Percentiles rank a stretch among this genome's conserved stretches.
Evolutionary conservation across 768 basidiomycete species (phyloP).

Genomic region (Lactarius akahatsu): DNA sequence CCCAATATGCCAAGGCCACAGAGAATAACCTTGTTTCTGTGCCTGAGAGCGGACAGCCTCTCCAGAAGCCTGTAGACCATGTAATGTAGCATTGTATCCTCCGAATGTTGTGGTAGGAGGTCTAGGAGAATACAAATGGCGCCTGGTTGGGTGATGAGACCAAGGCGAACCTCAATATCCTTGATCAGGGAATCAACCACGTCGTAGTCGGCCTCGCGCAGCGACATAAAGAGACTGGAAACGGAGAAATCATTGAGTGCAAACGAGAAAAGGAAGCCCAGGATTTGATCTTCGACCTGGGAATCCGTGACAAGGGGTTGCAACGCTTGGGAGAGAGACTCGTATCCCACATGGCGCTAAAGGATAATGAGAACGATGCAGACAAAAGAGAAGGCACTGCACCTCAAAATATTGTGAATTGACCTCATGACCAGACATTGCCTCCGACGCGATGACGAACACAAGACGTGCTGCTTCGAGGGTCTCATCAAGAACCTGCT

Average conservation of each 20-base stretch:
- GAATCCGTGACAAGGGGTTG: slow-evolving; percentile 49
- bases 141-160: slow-evolving; percentile 55
- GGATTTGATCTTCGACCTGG: slow-evolving; percentile 49
- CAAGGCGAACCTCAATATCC: slow-evolving; percentile 41
- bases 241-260: slow-evolving; percentile 64
- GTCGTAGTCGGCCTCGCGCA: slow-evolving; percentile 44
- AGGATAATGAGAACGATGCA: slow-evolving; percentile 8
- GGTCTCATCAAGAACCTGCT: slow-evolving; percentile 40
- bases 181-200: slow-evolving; percentile 47
- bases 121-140: slow-evolving; percentile 63
- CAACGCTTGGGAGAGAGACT: slow-evolving; percentile 60
- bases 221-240: slow-evolving; percentile 51
- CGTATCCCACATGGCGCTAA: slow-evolving; percentile 62
- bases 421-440: slow-evolving; percentile 51
- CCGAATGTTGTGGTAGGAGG: slow-evolving; percentile 38
- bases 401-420: slow-evolving; percentile 72
- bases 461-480: slow-evolving; percentile 58
- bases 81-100: slow-evolving; percentile 48
- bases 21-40: slow-evolving; percentile 69
- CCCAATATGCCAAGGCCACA: slow-evolving; percentile 56
- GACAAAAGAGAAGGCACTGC: slow-evolving; percentile 31
- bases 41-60: slow-evolving; percentile 54
- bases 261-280: slow-evolving; percentile 69
- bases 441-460: slow-evolving; percentile 64
- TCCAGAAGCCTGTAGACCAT: slow-evolving; percentile 63